A percentile compares a stretch with the other conserved stretches of the same genome.
phyloP scores from a whole-genome alignment of 2,329 filamentous ascomycete genomes.

The Monascus ruber region DNA sequence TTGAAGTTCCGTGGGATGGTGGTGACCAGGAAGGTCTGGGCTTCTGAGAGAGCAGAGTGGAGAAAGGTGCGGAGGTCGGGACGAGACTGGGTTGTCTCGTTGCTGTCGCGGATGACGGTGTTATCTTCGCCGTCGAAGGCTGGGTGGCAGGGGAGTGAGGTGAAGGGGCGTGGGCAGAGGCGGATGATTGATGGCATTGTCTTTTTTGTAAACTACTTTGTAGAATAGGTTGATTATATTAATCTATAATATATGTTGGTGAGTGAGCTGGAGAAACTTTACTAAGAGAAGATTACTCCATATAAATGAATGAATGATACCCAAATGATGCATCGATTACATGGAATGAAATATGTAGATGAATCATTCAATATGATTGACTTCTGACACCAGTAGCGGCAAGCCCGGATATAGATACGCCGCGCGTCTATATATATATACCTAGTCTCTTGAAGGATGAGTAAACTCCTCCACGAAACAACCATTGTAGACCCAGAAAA shows the following conservation, averaged over 20 bases:
- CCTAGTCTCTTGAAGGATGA: too few relatives aligned
- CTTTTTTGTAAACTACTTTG: background rate
- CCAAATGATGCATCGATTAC: too few relatives aligned
- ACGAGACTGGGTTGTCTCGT: constrained; percentile 2
- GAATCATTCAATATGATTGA: too few relatives aligned
- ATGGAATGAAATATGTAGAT: too few relatives aligned
- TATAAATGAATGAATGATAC: too few relatives aligned
- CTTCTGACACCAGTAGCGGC: too few relatives aligned
- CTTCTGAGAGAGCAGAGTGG: constrained; percentile 15
- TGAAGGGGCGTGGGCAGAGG: constrained; percentile 16
- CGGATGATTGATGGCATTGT: constrained; percentile 14
- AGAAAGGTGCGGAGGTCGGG: constrained; percentile 13
- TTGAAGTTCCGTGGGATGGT: constrained; percentile 18
- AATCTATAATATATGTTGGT: background rate
- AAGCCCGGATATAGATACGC: too few relatives aligned
- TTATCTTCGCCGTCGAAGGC: constrained; percentile 8
- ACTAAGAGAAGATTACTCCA: too few relatives aligned
- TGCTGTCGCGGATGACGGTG: background rate
- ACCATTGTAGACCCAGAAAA: too few relatives aligned
- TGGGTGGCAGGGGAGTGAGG: constrained; percentile 18
- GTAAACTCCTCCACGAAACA: too few relatives aligned
- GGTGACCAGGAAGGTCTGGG: constrained; percentile 13
- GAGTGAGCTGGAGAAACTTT: background rate
- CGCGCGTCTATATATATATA: too few relatives aligned
- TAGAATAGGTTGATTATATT: background rate